phyloP scores from a whole-genome alignment of 164 flowering plant species.

The Macadamia integrifolia region DNA sequence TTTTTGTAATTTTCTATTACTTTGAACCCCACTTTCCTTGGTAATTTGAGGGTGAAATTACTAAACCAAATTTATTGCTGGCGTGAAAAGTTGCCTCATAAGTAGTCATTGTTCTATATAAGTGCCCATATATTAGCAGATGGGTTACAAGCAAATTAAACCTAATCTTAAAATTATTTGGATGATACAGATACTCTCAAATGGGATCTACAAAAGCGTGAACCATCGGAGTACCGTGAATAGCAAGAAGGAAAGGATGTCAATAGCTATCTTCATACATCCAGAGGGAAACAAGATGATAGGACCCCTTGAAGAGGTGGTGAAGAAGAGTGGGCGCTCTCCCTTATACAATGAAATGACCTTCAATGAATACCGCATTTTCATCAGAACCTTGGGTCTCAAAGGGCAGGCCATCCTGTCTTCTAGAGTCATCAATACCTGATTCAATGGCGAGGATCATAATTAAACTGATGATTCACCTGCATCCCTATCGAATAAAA shows the following conservation, averaged over 20 bases:
- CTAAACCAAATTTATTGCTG: no score
- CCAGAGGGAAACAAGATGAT: constrained; percentile 9
- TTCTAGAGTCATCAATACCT: background rate
- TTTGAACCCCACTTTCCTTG: no score
- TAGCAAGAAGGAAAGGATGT: constrained; percentile 10
- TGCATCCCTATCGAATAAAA: no score
- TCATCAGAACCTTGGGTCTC: constrained; percentile 8
- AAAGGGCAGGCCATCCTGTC: constrained; percentile 6
- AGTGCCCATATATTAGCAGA: no score
- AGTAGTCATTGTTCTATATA: no score
- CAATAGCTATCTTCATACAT: background rate
- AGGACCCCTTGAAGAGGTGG: background rate
- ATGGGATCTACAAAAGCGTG: constrained; percentile 8
- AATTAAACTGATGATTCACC: no score
- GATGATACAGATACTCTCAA: constrained; percentile 1
- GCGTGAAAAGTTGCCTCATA: no score
- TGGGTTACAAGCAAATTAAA: no score
- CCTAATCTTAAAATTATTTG: no score
- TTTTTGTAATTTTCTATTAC: no score
- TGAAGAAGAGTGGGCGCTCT: background rate
- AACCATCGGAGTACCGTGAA: constrained; percentile 7
- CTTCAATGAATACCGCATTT: constrained; percentile 6
- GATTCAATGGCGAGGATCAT: no score
- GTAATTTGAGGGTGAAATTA: no score
- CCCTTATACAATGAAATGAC: constrained; percentile 4